A percentile compares a stretch with the other conserved stretches of the same genome.
phyloP scores from a whole-genome alignment of 768 basidiomycete species.

The Trametes cinnabarina region DNA sequence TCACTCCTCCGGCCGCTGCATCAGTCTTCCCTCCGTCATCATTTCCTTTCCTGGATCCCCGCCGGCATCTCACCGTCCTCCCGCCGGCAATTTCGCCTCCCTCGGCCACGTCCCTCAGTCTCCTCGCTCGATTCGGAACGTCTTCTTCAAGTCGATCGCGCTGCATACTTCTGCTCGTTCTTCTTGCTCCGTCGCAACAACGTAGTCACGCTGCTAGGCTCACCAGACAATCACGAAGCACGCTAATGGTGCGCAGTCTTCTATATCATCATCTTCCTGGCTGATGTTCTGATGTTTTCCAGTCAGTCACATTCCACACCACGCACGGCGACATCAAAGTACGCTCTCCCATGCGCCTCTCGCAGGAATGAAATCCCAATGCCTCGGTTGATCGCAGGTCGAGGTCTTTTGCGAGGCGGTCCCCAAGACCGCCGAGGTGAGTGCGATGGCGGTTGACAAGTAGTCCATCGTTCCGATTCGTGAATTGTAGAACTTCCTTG shows the following conservation, averaged over 20 bases:
- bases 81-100: constrained; percentile 11
- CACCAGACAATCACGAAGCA: not conserved
- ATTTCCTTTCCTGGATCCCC: not conserved
- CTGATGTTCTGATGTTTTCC: constrained; percentile 16
- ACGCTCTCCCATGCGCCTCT: constrained; percentile 16
- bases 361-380: not conserved
- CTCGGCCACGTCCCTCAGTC: not conserved
- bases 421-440: constrained; percentile 90
- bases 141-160: not conserved
- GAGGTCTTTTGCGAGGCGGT: constrained; percentile 98
- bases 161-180: not conserved
- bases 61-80: not conserved
- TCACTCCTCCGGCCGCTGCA: constrained; percentile 11
- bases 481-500: constrained; percentile 80
- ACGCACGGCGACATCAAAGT: constrained; percentile 96
- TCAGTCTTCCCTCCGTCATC: not conserved
- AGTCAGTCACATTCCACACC: constrained; percentile 93
- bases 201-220: constrained; percentile 1
- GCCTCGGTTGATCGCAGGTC: constrained; percentile 49
- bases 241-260: constrained; percentile 23
- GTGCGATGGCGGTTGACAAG: constrained; percentile 2
- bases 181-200: not conserved
- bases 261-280: constrained; percentile 5
- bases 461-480: no score
- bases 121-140: not conserved